Conservation (phyloP, 2,329 filamentous ascomycete genomes). For the Penicillium nordicum region DNA sequence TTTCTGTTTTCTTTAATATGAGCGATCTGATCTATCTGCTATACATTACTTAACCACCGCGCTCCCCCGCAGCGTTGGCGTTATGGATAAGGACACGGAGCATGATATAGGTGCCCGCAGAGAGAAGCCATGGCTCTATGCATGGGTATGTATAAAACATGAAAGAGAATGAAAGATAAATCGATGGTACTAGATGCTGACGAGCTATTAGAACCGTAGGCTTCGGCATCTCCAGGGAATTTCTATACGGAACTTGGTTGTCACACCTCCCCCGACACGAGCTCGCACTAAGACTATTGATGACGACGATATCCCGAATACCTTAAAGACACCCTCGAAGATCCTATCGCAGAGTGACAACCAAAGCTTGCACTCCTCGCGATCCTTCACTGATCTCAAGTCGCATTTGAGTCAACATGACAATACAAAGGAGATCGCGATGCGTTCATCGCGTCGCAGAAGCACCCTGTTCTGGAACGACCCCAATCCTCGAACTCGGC, state of each 20-base stretch:
- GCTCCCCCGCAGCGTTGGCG: slow-evolving; percentile 1
- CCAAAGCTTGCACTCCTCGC: slow-evolving; percentile 53
- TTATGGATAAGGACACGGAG: slow-evolving; percentile 14
- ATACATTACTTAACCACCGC: not conserved
- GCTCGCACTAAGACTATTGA: slow-evolving; percentile 63
- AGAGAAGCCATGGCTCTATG: slow-evolving; percentile 51
- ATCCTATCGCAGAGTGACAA: slow-evolving; percentile 53
- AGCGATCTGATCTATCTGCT: not conserved
- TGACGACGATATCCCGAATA: slow-evolving; percentile 68
- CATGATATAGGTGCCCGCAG: slow-evolving; percentile 36
- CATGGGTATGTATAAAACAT: slow-evolving; percentile 48
- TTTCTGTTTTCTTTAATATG: slow-evolving; percentile 16
- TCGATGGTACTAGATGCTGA: slow-evolving; percentile 11
- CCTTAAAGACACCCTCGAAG: slow-evolving; percentile 65
- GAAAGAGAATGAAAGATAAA: not conserved
- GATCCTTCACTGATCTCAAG: slow-evolving; percentile 56
- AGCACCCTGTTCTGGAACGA: slow-evolving; percentile 63
- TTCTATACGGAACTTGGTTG: slow-evolving; percentile 78
- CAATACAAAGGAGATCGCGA: slow-evolving; percentile 17
- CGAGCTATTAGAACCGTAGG: slow-evolving; percentile 66
- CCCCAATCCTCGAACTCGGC: slow-evolving; percentile 58
- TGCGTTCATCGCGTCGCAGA: slow-evolving; percentile 44
- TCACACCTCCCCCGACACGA: slow-evolving; percentile 55
- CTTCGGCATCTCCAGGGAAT: slow-evolving; percentile 84
- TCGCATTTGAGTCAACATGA: slow-evolving; percentile 18